phyloP scores from a whole-genome alignment of 2,329 filamentous ascomycete genomes.

The Epichloe gansuensis region DNA sequence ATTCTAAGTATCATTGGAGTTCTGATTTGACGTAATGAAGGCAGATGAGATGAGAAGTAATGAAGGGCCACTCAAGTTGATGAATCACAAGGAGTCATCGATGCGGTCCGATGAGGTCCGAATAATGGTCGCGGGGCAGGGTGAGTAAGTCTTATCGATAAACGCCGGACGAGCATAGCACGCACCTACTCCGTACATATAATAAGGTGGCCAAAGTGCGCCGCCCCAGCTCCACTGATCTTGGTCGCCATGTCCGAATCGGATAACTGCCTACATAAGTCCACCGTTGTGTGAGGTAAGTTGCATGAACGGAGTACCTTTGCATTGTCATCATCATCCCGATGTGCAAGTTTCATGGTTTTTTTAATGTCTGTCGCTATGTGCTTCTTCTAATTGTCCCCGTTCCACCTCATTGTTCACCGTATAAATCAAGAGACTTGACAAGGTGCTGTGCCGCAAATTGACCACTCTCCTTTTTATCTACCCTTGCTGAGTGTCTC shows the following conservation, averaged over 20 bases:
- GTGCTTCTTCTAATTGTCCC: not conserved
- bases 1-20: constrained; percentile 17
- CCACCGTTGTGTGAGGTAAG: not conserved
- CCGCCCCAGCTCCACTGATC: not conserved
- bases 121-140: not conserved
- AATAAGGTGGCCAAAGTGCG: not conserved
- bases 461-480: too few relatives aligned
- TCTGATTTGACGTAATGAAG: not conserved
- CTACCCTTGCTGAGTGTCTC: too few relatives aligned
- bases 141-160: not conserved
- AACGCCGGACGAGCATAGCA: not conserved
- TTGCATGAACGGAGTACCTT: not conserved
- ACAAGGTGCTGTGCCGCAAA: too few relatives aligned
- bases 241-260: not conserved
- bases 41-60: not conserved
- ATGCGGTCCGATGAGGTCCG: not conserved
- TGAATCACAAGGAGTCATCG: constrained; percentile 3
- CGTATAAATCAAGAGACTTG: not conserved
- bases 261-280: constrained; percentile 1
- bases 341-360: too few relatives aligned
- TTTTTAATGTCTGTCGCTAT: not conserved
- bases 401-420: not conserved
- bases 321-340: not conserved
- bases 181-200: not conserved
- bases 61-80: not conserved